Evolutionary conservation across 73 alveolate genomes (phyloP), one percentile per base, ranked within the genome.

Genomic region (Tetrahymena thermophila): DNA sequence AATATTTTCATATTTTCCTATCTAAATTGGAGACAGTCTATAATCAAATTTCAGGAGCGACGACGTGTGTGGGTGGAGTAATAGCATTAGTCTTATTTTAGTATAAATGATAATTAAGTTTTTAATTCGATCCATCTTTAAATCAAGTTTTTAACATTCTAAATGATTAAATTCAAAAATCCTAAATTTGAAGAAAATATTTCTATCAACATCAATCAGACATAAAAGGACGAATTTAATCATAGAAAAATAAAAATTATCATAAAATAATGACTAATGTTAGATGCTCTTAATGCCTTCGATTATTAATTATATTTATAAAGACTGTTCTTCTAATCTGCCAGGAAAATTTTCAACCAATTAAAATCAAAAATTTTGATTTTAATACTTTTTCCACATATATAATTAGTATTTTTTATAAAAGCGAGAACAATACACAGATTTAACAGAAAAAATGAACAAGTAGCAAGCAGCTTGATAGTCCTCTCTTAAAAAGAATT

Each of bases 11-110:
- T 71, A 71, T 71, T 71, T 71, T 71, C 89, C 89, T 71, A 71
- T 71, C 89, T 71, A n/a, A 71, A 71, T 19, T 71, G 89, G 89
- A 71, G 13, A 42, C 25, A 28, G 40, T 71, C 89, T 71, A 28
- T 28, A 56, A 56, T 13, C 6, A 40, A 40, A 19, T 71, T 71
- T 71, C 43, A 71, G 89, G 89, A 71, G 89, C 89, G 38, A 71
- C 89, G 89, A 9, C 89, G 89, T 71, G 89, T 31, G 89, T 23
- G 89, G 89, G 89, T 71, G 89, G 89, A 71, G 89, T 71, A 71
- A 71, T 71, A 71, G 89, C 89, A 71, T 71, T 28, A 31, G 31
- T 71, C 89, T 71, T 71, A 42, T 71, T 25, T 34, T 23, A 71
- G 37, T 0, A n/a, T 71, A 0, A 71, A 13, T 28, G 89, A 71